phyloP scores from a whole-genome alignment of 768 basidiomycete genomes.

The Tricholoma bakamatsutake region DNA sequence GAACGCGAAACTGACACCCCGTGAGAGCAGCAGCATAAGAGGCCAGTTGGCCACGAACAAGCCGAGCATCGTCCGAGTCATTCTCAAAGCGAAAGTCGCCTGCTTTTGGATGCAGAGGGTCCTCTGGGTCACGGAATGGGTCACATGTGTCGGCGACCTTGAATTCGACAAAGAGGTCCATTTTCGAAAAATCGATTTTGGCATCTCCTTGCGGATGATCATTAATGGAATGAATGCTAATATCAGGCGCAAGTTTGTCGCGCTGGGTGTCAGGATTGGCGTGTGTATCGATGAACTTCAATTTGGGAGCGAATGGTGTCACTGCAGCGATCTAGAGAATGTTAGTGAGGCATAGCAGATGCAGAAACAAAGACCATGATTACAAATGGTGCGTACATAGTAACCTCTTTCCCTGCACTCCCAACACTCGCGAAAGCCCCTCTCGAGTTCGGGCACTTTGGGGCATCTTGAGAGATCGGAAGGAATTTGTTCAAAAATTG shows the following conservation, averaged over 20 bases:
- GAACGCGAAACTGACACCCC: slow-evolving; percentile 12
- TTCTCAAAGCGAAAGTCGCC: neutral
- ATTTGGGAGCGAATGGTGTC: neutral
- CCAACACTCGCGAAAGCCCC: neutral
- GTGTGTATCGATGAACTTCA: neutral
- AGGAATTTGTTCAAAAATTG: neutral
- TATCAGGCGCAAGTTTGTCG: neutral
- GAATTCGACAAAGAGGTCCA: neutral
- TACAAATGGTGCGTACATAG: neutral
- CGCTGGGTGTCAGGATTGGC: neutral
- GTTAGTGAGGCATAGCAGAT: neutral
- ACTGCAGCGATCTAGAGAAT: neutral
- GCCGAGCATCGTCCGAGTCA: too few species aligned
- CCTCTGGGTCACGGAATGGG: neutral
- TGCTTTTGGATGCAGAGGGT: neutral
- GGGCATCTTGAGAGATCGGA: neutral
- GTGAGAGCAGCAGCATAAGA: too few species aligned
- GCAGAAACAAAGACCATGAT: neutral
- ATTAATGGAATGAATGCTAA: neutral
- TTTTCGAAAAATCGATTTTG: neutral
- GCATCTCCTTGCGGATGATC: neutral
- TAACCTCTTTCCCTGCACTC: neutral
- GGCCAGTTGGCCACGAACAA: too few species aligned
- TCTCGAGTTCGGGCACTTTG: neutral
- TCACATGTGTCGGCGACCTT: neutral